phyloP scores from a whole-genome alignment of 331 rosid genomes.

The Dryas integrifolia region DNA sequence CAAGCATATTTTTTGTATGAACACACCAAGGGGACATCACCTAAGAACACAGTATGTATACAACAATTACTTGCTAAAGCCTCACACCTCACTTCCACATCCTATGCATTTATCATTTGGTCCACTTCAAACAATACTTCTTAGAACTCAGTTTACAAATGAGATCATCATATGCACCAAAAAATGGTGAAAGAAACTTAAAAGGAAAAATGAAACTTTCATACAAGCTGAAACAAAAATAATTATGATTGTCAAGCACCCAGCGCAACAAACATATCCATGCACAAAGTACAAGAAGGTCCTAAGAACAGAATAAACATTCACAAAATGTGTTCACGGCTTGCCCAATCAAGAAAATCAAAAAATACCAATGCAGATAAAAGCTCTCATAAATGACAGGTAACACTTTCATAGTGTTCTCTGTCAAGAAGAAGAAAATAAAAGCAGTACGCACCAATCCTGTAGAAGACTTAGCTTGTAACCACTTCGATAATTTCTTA shows the following conservation, averaged over 20 bases:
- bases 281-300: neutral
- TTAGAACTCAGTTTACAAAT: neutral
- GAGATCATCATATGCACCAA: too few species aligned
- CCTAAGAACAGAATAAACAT: neutral
- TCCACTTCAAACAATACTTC: neutral
- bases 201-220: neutral
- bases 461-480: conserved; percentile 63
- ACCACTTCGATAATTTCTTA: conserved; percentile 94
- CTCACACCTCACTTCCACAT: neutral
- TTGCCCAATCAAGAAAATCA: neutral
- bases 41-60: neutral
- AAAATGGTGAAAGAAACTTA: too few species aligned
- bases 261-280: neutral
- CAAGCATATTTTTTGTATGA: neutral
- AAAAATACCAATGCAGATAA: neutral
- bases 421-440: neutral
- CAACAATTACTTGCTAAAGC: neutral
- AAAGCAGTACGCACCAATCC: conserved; percentile 60
- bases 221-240: neutral
- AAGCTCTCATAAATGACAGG: neutral
- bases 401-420: neutral
- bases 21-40: neutral
- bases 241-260: neutral
- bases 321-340: neutral
- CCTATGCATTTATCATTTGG: neutral